These are phyloP conservation scores for Colletotrichum melonis DNA, from an alignment of 2,329 filamentous ascomycete species.

Conservation along the genomic window DNA sequence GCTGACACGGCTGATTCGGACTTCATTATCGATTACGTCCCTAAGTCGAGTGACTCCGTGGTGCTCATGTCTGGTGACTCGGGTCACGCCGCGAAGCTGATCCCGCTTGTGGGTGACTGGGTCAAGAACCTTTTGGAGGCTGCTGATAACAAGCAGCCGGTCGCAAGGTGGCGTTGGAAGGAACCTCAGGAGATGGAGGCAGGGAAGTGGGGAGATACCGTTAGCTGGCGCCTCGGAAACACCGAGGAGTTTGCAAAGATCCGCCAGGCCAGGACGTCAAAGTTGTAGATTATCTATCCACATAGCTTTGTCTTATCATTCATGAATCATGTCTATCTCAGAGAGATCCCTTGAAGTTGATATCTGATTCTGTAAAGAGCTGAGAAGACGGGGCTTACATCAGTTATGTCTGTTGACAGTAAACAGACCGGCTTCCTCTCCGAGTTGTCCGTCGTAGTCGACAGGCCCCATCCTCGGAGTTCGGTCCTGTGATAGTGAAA, in stretches of 20 bases:
- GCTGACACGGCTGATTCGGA: constrained; percentile 71
- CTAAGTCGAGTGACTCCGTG: constrained; percentile 55
- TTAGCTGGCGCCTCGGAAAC: constrained; percentile 52
- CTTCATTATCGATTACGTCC: constrained; percentile 70
- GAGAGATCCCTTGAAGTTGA: no score
- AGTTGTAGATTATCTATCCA: constrained; percentile 1
- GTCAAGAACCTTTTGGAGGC: constrained; percentile 59
- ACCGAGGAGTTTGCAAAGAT: constrained; percentile 41
- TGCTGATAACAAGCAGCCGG: constrained; percentile 50
- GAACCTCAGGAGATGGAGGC: constrained; percentile 34
- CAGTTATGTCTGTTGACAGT: no score
- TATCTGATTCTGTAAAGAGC: no score
- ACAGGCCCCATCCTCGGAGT: no score
- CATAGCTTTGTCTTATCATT: neutral
- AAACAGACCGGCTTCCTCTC: no score
- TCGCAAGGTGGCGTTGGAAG: constrained; percentile 65
- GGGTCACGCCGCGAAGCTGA: constrained; percentile 73
- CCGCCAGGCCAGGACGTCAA: constrained; percentile 6
- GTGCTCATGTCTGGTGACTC: constrained; percentile 68
- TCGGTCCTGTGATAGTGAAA: no score
- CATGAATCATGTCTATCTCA: neutral
- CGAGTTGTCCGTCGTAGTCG: no score
- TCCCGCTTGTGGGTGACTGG: constrained; percentile 69
- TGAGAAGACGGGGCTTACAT: no score
- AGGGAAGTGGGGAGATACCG: constrained; percentile 43